A percentile compares a stretch with the other conserved stretches of the same genome.
phyloP scores from a whole-genome alignment of 495 filamentous ascomycete genomes.

The Podospora pseudopauciseta region DNA sequence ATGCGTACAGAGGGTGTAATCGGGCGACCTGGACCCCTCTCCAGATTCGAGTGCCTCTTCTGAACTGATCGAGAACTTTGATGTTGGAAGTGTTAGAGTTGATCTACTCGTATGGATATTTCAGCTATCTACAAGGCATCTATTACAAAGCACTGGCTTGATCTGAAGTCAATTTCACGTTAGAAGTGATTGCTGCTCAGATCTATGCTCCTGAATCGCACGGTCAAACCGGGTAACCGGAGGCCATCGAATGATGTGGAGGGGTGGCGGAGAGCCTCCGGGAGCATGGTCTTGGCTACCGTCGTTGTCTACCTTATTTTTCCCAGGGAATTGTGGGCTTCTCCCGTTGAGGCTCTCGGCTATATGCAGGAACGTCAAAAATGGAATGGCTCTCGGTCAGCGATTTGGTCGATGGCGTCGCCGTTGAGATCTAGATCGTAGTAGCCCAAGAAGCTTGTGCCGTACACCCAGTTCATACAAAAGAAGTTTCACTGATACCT shows the following conservation, averaged over 20 bases:
- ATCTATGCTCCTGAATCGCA: background rate
- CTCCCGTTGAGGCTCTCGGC: background rate
- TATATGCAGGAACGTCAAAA: constrained; percentile 3
- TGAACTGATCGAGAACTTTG: too few relatives aligned
- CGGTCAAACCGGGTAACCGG: background rate
- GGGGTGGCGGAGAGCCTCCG: background rate
- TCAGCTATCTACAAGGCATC: too few relatives aligned
- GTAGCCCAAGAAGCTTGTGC: too few relatives aligned
- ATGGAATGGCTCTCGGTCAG: background rate
- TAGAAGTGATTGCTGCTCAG: background rate
- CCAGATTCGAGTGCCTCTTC: too few relatives aligned
- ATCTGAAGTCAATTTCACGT: too few relatives aligned
- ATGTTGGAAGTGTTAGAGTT: too few relatives aligned
- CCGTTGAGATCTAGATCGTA: too few relatives aligned
- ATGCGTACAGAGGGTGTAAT: background rate
- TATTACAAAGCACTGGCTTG: too few relatives aligned
- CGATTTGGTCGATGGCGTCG: background rate
- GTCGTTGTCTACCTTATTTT: background rate
- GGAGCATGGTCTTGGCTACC: background rate
- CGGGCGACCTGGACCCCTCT: too few relatives aligned
- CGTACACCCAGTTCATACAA: too few relatives aligned
- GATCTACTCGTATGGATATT: too few relatives aligned
- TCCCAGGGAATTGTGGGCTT: background rate
- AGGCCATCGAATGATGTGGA: background rate
- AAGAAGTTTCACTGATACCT: too few relatives aligned